Base-by-base conservation (phyloP, 2,329 filamentous ascomycete genomes). In the Whalleya microplaca region DNA sequence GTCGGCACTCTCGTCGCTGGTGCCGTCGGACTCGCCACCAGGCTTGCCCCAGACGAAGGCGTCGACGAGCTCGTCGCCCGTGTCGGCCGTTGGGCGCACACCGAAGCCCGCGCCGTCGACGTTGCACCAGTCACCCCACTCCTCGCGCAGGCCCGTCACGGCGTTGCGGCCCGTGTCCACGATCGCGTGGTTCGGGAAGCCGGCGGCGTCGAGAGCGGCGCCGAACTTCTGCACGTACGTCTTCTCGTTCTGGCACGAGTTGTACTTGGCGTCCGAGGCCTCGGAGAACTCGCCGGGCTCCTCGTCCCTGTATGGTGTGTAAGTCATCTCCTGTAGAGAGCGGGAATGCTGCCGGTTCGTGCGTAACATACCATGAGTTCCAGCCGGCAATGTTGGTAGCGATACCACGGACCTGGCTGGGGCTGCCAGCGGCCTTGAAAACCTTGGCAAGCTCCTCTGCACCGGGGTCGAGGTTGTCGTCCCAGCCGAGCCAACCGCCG, bases 171-270 rank as follows among this genome's bases (percentile, higher is more conserved):
- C 70, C 43, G 69, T 71, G 63, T 72, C 70, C 47, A 69, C 62
- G 63, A 72, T 72, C 59, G 69, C 69, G 66, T 71, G 73, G 45
- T 75, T 76, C 40, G 73, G 70, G 74, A 76, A 79, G 56, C 80
- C 79, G 23, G 73, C 68, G 0, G 76, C 70, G 9, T 78, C 75
- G 48, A 91, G 83, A 32, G 87, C 84, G 8, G 83, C 80, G 7
- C 86, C 86, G 70, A 96, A 88, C 60, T 88, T 89, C 50, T 78
- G 69, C 21, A 82, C 75, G 74, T 86, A 92, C 70, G 80, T 81
- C 63, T 71, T 79, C 69, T 78, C 77, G 66, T 85, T 84, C 65
- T 82, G 83, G 68, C 79, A 76, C 64, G 74, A 69, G 75, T 83
- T 80, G 69, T 75, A 71, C 75, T 64, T 68, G 67, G 69, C 69